A percentile compares a stretch with the other conserved stretches of the same genome.
Conservation (phyloP, 805 yeast genomes). For the Metschnikowia shivogae region DNA sequence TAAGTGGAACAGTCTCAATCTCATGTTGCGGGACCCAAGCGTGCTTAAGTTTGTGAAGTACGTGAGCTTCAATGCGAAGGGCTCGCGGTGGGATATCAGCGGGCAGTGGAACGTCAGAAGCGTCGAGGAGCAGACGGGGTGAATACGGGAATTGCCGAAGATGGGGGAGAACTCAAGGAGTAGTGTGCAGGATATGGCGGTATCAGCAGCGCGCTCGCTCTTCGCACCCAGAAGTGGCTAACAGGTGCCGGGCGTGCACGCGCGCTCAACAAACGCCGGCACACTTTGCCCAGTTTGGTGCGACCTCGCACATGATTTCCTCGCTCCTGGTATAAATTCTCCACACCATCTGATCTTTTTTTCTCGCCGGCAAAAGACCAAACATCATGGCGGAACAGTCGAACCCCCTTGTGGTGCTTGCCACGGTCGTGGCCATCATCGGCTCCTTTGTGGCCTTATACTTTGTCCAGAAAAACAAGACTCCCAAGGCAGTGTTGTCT, state of each 20-base stretch:
- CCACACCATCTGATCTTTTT: background rate
- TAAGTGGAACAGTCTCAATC: constrained; percentile 70
- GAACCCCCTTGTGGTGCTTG: constrained; percentile 38
- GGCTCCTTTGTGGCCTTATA: constrained; percentile 31
- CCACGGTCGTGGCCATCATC: constrained; percentile 38
- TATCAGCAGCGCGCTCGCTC: background rate
- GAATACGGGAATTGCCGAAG: too few species aligned
- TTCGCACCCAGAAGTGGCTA: background rate
- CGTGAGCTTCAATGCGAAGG: constrained; percentile 81
- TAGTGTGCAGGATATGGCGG: background rate
- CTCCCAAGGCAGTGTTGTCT: constrained; percentile 51
- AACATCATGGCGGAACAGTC: constrained; percentile 30
- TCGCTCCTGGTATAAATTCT: constrained; percentile 1
- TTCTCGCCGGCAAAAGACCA: background rate
- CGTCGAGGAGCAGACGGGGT: constrained; percentile 39
- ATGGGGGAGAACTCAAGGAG: too few species aligned
- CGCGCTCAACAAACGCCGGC: constrained; percentile 1
- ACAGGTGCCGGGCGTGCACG: constrained; percentile 1
- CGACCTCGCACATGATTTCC: constrained; percentile 4
- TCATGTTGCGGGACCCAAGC: constrained; percentile 78
- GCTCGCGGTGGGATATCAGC: constrained; percentile 87
- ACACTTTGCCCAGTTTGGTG: background rate
- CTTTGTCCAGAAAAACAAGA: constrained; percentile 31
- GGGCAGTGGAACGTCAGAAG: constrained; percentile 73
- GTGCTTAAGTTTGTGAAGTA: constrained; percentile 92